Conservation (phyloP, 1,284 basidiomycete genomes). For the Austroboletus rostrupii region DNA sequence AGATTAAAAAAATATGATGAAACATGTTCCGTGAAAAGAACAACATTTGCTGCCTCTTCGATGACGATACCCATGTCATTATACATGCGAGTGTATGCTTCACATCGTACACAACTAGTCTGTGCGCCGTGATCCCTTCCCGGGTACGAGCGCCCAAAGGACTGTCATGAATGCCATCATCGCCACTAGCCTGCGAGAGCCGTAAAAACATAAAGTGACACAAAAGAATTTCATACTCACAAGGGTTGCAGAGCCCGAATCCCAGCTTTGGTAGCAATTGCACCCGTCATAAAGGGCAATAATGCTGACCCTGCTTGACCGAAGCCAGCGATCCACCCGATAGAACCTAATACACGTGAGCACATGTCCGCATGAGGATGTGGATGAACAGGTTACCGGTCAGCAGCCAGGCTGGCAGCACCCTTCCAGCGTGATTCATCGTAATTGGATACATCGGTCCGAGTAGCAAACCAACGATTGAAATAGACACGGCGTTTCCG, state of each 20-base stretch:
- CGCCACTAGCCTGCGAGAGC: conserved; percentile 36
- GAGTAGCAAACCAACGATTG: conserved; percentile 50
- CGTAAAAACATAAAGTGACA: neutral
- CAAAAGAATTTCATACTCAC: conserved; percentile 34
- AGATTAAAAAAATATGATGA: no score
- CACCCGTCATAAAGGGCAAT: conserved; percentile 55
- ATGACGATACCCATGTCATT: no score
- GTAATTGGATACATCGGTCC: conserved; percentile 55
- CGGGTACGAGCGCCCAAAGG: conserved; percentile 43
- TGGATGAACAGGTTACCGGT: conserved; percentile 32
- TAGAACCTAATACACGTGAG: conserved; percentile 27
- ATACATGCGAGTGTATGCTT: no score
- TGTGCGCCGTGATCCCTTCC: conserved; percentile 14
- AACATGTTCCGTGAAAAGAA: no score
- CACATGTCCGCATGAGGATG: neutral
- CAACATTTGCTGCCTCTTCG: no score
- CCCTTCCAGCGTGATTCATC: conserved; percentile 45
- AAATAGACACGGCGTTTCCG: conserved; percentile 48
- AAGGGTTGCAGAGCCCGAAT: conserved; percentile 54
- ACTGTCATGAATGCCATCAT: conserved; percentile 43
- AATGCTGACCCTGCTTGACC: conserved; percentile 52
- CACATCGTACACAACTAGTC: conserved; percentile 6
- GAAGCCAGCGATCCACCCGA: conserved; percentile 54
- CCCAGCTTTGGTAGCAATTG: conserved; percentile 45
- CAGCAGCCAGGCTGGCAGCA: conserved; percentile 49